phyloP scores from a whole-genome alignment of 2,329 filamentous ascomycete genomes.

The Colletotrichum gigasporum region DNA sequence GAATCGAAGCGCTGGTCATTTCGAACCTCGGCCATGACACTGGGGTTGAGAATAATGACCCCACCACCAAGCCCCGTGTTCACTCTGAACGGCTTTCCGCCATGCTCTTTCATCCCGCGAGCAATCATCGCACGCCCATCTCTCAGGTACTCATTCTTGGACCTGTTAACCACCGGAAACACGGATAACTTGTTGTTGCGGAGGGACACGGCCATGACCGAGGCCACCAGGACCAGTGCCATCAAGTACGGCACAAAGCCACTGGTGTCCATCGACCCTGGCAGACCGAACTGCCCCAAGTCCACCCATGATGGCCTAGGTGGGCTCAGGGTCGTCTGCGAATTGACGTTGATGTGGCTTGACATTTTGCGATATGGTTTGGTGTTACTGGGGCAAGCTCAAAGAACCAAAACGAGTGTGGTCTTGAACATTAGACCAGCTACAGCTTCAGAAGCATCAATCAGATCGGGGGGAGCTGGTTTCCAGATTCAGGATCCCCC shows the following conservation, averaged over 20 bases:
- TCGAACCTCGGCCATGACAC: constrained; percentile 9
- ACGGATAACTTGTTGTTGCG: background rate
- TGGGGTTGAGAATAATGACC: constrained; percentile 5
- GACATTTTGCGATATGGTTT: background rate
- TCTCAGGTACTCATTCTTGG: constrained; percentile 10
- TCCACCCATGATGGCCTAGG: constrained; percentile 14
- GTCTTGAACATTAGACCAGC: too few species aligned
- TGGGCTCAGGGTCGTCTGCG: background rate
- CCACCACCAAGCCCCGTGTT: constrained; percentile 17
- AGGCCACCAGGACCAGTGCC: background rate
- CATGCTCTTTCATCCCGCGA: background rate
- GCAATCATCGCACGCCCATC: constrained; percentile 1
- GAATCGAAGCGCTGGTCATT: constrained; percentile 21
- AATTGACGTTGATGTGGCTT: constrained; percentile 4
- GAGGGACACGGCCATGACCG: background rate
- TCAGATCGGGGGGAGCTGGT: too few species aligned
- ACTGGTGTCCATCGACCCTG: background rate
- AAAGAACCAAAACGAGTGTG: background rate
- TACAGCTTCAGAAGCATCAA: too few species aligned
- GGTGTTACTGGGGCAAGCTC: background rate
- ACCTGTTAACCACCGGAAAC: constrained; percentile 12
- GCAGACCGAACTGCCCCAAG: background rate
- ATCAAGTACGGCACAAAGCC: background rate
- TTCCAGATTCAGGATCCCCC: too few species aligned
- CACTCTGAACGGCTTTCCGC: constrained; percentile 9